Evolutionary conservation across 352 stramenopile species (phyloP).

Genomic region (Globisporangium nunn): DNA sequence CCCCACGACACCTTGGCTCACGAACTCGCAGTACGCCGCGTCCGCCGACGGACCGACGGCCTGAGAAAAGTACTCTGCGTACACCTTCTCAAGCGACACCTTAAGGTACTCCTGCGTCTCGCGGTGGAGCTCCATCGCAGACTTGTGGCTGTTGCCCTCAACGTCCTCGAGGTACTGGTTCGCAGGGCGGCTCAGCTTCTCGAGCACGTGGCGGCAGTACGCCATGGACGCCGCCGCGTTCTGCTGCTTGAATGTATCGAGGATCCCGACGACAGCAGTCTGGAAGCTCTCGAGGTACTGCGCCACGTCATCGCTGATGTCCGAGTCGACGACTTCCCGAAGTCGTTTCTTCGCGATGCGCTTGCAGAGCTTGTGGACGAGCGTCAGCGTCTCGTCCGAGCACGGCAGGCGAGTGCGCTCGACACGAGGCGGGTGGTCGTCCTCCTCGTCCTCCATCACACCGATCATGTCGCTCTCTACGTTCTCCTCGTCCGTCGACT

Average conservation of each 20-base stretch:
- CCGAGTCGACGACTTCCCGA: conserved; percentile 55
- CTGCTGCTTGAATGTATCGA: conserved; percentile 58
- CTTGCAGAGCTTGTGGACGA: conserved; percentile 66
- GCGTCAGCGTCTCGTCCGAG: conserved; percentile 38
- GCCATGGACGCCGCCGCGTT: conserved; percentile 80
- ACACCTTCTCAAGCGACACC: conserved; percentile 35
- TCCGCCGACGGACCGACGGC: conserved; percentile 73
- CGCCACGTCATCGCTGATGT: conserved; percentile 50
- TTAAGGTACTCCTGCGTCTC: conserved; percentile 63
- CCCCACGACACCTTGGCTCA: conserved; percentile 64
- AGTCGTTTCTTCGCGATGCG: conserved; percentile 69
- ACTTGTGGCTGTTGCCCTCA: conserved; percentile 36
- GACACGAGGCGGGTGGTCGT: conserved; percentile 19
- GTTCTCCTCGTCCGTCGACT: conserved; percentile 25
- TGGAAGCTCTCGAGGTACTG: conserved; percentile 70
- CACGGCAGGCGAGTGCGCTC: conserved; percentile 68
- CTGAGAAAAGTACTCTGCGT: conserved; percentile 50
- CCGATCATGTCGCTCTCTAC: conserved; percentile 61
- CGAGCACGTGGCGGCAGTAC: conserved; percentile 67
- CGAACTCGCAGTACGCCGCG: conserved; percentile 76
- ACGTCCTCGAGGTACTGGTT: conserved; percentile 31
- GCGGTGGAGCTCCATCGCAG: conserved; percentile 65
- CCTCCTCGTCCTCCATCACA: conserved; percentile 50
- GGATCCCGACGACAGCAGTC: conserved; percentile 25
- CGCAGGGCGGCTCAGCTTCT: conserved; percentile 28